Conservation (phyloP, 768 basidiomycete species). For the Mycena chlorophos region DNA sequence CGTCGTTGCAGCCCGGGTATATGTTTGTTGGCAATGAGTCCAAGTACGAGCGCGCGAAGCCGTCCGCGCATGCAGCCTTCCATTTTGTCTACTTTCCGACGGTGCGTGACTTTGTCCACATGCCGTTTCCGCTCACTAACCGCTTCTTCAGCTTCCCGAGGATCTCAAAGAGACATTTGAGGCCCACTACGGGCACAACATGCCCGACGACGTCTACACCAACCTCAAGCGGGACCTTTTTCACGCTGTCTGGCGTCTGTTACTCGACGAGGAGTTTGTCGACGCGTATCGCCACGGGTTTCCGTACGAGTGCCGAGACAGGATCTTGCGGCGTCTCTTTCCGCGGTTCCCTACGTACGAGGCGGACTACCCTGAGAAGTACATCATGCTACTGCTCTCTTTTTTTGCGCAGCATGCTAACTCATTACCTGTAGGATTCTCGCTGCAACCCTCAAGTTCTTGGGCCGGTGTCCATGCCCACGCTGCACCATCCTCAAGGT, state of each 20-base stretch:
- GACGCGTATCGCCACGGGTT: not conserved
- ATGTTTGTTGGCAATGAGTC: not conserved
- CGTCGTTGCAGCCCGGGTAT: not conserved
- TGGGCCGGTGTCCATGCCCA: conserved; percentile 31
- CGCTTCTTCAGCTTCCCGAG: not conserved
- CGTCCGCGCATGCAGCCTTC: not conserved
- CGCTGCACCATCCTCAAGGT: conserved; percentile 25
- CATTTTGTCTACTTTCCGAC: not conserved
- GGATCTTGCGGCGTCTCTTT: not conserved
- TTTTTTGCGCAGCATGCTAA: not conserved
- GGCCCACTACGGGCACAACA: not conserved
- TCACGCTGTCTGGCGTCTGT: not conserved
- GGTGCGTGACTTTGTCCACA: not conserved
- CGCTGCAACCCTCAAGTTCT: conserved; percentile 21
- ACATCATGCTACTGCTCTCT: not conserved
- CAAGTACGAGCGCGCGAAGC: not conserved
- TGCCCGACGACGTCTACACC: not conserved
- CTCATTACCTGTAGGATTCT: conserved; percentile 25
- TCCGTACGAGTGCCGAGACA: not conserved
- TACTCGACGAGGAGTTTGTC: not conserved
- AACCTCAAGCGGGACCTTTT: not conserved
- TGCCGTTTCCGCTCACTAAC: not conserved
- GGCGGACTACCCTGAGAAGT: not conserved
- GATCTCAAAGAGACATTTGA: not conserved
- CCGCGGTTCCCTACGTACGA: not conserved